Evolutionary conservation across 2,329 filamentous ascomycete species (phyloP).

Genomic region (Fusarium siculi): DNA sequence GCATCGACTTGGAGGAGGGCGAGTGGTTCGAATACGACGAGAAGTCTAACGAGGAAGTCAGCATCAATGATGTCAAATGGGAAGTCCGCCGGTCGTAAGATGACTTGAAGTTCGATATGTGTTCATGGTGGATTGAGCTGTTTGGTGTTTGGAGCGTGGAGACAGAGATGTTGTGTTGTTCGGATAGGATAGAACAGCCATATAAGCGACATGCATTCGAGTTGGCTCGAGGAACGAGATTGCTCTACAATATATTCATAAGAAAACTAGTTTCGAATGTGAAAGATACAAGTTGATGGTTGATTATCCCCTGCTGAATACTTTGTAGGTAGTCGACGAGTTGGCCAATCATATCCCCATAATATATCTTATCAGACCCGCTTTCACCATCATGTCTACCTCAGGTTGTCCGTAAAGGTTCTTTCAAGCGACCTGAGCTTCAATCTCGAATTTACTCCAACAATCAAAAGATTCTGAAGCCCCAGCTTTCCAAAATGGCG

Average conservation of each 20-base stretch:
- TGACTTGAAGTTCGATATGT: not conserved
- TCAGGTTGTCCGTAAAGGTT: conserved; percentile 24
- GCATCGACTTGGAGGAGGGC: conserved; percentile 84
- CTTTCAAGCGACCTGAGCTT: not conserved
- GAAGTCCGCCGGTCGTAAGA: conserved; percentile 77
- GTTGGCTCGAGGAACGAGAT: not conserved
- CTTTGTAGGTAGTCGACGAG: not conserved
- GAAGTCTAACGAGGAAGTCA: conserved; percentile 90
- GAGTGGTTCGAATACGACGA: conserved; percentile 99
- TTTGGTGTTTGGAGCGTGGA: not conserved
- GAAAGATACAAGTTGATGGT: conserved; percentile 1
- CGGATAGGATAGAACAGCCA: not conserved
- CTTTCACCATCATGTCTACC: not conserved
- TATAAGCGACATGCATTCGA: not conserved
- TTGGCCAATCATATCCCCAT: conserved; percentile 5
- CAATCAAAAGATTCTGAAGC: not conserved
- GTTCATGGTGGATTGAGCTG: not conserved
- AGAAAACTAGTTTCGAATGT: not conserved
- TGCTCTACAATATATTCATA: not conserved
- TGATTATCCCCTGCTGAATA: not conserved
- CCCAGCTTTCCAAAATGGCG: conserved; percentile 20
- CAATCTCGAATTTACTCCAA: not conserved
- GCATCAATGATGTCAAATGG: conserved; percentile 90
- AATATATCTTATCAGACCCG: conserved; percentile 13
- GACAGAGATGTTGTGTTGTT: not conserved